phyloP scores from a whole-genome alignment of 148 eudicot genomes.

The Salicornia ramosissima region DNA sequence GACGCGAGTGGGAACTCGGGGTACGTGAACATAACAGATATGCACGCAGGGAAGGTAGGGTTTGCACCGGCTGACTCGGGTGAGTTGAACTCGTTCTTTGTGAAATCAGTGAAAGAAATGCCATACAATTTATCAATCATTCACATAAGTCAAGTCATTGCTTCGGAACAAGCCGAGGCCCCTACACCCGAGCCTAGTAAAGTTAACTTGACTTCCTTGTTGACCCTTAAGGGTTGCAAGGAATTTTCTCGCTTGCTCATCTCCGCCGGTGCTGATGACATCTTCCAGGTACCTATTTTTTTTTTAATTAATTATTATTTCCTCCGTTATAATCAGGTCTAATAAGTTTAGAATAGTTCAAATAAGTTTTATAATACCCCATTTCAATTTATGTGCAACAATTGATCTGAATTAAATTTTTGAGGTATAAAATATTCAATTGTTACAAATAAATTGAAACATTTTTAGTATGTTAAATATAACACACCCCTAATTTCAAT shows the following conservation, averaged over 20 bases:
- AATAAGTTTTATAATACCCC: too few species aligned
- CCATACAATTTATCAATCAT: conserved; percentile 68
- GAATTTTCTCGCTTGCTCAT: conserved; percentile 39
- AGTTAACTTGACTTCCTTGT: conserved; percentile 33
- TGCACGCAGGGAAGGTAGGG: conserved; percentile 66
- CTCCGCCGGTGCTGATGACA: conserved; percentile 40
- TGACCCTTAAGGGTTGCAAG: conserved; percentile 60
- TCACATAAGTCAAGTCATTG: conserved; percentile 49
- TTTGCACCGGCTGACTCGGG: conserved; percentile 45
- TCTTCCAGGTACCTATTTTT: conserved; percentile 40
- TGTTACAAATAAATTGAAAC: too few species aligned
- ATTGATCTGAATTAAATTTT: too few species aligned
- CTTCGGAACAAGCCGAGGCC: conserved; percentile 64
- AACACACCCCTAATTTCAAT: too few species aligned
- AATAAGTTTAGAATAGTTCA: too few species aligned
- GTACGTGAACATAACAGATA: conserved; percentile 68
- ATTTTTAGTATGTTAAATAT: too few species aligned
- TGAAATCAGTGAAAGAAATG: conserved; percentile 47
- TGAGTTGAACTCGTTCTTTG: conserved; percentile 35
- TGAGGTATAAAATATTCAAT: too few species aligned
- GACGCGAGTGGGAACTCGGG: conserved; percentile 66
- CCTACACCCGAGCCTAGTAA: conserved; percentile 55
- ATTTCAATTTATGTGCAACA: too few species aligned
- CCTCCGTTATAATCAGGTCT: neutral
- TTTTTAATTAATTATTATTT: too few species aligned